These are phyloP conservation scores for Auriculariales sp. DNA, from an alignment of 768 basidiomycete genomes.

Conservation along the genomic window DNA sequence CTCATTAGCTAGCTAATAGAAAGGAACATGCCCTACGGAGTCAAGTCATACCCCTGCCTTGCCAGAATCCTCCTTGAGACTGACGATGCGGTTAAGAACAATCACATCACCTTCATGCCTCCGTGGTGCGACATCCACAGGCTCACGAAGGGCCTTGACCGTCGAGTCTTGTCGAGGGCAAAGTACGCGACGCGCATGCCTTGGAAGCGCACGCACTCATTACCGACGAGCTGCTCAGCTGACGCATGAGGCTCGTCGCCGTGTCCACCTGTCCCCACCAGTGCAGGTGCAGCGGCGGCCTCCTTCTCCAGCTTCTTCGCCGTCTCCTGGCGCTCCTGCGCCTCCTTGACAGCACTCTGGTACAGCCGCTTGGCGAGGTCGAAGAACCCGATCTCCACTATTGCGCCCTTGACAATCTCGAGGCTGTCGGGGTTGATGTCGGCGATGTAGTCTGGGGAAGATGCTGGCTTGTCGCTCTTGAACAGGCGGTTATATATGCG, in stretches of 20 bases:
- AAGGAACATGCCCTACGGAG: no score
- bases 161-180: slow-evolving; percentile 78
- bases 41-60: no score
- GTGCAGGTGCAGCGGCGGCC: slow-evolving; percentile 18
- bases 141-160: slow-evolving; percentile 47
- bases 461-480: slow-evolving; percentile 79
- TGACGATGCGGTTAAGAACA: slow-evolving; percentile 84
- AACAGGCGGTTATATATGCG: slow-evolving; percentile 88
- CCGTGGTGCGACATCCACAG: slow-evolving; percentile 24
- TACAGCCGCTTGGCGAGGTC: slow-evolving; percentile 56
- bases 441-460: slow-evolving; percentile 57
- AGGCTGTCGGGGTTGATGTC: slow-evolving; percentile 78
- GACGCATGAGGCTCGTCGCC: slow-evolving; percentile 59
- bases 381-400: slow-evolving; percentile 88
- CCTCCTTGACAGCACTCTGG: slow-evolving; percentile 42
- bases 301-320: slow-evolving; percentile 42
- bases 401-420: slow-evolving; percentile 62
- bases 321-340: slow-evolving; percentile 36
- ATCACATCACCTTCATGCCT: slow-evolving; percentile 60
- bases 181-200: slow-evolving; percentile 94
- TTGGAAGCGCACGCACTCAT: slow-evolving; percentile 93
- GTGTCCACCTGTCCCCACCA: slow-evolving; percentile 11
- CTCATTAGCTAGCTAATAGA: no score
- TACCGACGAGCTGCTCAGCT: slow-evolving; percentile 68
- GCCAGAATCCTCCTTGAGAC: slow-evolving; percentile 85